phyloP scores from a whole-genome alignment of 2,329 filamentous ascomycete species.

The Zymoseptoria crescenta region DNA sequence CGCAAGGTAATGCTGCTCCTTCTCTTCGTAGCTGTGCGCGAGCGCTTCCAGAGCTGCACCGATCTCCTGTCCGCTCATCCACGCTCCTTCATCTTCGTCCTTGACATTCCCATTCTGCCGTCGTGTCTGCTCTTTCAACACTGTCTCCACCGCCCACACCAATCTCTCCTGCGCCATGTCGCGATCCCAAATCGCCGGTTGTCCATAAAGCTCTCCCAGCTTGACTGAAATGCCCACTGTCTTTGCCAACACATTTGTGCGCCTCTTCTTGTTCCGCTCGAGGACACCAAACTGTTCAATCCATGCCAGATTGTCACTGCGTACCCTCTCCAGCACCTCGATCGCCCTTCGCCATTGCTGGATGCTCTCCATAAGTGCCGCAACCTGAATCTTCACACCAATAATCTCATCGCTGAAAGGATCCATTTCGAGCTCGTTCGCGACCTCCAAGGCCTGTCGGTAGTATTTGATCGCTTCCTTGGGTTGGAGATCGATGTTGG shows the following conservation, averaged over 20 bases:
- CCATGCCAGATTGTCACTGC: conserved; percentile 55
- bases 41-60: conserved; percentile 73
- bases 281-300: conserved; percentile 38
- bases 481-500: conserved; percentile 66
- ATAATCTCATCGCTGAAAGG: conserved; percentile 86
- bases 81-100: conserved; percentile 57
- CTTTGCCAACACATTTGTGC: conserved; percentile 61
- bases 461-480: conserved; percentile 77
- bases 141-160: conserved; percentile 73
- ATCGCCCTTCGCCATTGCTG: conserved; percentile 62
- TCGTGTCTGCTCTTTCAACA: conserved; percentile 64
- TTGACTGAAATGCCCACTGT: conserved; percentile 72
- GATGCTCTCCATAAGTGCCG: conserved; percentile 70
- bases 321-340: conserved; percentile 69
- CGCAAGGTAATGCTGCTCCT: conserved; percentile 69
- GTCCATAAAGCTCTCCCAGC: conserved; percentile 73
- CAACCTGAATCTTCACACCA: conserved; percentile 77
- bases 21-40: conserved; percentile 66
- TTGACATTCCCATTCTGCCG: conserved; percentile 49
- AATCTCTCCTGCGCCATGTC: conserved; percentile 69
- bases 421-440: conserved; percentile 68
- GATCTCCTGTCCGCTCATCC: conserved; percentile 63
- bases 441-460: conserved; percentile 65
- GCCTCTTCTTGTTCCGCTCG: conserved; percentile 43
- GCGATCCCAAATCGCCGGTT: conserved; percentile 64